phyloP scores from a whole-genome alignment of 441 rosid genomes.

The Isatis lusitanica region DNA sequence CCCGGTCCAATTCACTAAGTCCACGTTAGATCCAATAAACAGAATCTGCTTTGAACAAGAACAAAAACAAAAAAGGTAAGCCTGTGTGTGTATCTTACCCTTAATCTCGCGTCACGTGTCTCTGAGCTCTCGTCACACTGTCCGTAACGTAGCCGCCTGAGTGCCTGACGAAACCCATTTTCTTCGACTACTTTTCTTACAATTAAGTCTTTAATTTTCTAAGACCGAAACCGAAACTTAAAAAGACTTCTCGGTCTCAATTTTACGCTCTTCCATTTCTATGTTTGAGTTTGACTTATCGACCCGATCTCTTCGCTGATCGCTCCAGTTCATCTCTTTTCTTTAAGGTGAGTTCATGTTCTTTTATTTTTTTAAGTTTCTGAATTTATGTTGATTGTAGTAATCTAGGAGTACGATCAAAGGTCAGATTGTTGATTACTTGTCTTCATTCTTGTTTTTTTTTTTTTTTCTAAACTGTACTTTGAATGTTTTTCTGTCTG shows the following conservation, averaged over 20 bases:
- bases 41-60: slow-evolving; percentile 2
- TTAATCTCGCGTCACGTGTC: slow-evolving; percentile 27
- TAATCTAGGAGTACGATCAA: background rate
- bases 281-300: slow-evolving; percentile 3
- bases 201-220: background rate
- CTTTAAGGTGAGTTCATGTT: background rate
- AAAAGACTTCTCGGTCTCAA: slow-evolving; percentile 1
- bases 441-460: no score
- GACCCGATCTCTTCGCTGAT: slow-evolving; percentile 14
- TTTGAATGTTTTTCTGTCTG: background rate
- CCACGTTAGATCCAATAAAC: background rate
- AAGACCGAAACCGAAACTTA: slow-evolving; percentile 10
- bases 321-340: background rate
- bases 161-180: background rate
- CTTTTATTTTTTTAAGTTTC: background rate
- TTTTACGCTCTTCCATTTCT: background rate
- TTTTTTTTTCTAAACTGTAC: background rate
- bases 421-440: background rate
- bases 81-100: background rate
- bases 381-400: background rate
- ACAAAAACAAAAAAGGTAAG: background rate
- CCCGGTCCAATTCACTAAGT: slow-evolving; percentile 11
- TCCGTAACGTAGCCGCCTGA: slow-evolving; percentile 20
- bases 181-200: slow-evolving; percentile 20
- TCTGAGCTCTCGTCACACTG: slow-evolving; percentile 11